Evolutionary conservation across 495 filamentous ascomycete genomes (phyloP).

Genomic region (Hypoxylon lienhwacheense): DNA sequence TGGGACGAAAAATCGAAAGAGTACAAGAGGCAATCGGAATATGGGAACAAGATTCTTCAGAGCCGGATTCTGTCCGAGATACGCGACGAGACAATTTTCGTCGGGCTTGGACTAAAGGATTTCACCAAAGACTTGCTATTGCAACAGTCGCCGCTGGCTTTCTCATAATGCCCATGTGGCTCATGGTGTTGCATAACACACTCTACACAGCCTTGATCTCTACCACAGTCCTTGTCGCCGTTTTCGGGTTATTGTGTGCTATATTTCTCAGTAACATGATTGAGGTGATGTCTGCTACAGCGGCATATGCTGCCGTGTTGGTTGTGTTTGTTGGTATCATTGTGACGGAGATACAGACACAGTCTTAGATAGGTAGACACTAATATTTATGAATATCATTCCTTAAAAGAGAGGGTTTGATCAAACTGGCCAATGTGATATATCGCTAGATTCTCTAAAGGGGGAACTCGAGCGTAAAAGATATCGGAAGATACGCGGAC

Average conservation of each 20-base stretch:
- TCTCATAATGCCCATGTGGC: slow-evolving; percentile 30
- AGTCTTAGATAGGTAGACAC: no score
- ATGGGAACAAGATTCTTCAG: no score
- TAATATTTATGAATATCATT: no score
- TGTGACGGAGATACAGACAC: no score
- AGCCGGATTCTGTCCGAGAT: background rate
- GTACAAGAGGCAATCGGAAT: background rate
- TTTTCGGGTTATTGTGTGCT: slow-evolving; percentile 18
- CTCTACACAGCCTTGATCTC: slow-evolving; percentile 14
- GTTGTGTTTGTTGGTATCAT: slow-evolving; percentile 8
- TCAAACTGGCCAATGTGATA: no score
- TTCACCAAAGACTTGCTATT: background rate
- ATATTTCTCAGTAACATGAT: slow-evolving; percentile 9
- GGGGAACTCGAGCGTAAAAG: no score
- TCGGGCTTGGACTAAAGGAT: background rate
- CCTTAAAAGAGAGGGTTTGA: no score
- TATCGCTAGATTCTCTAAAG: no score
- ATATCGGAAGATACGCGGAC: no score
- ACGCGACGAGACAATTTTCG: background rate
- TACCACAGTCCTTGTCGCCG: slow-evolving; percentile 21
- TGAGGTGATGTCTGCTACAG: slow-evolving; percentile 18
- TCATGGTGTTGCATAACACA: slow-evolving; percentile 21
- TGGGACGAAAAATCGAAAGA: background rate
- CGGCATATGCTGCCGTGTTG: slow-evolving; percentile 5
- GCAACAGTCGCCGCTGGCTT: slow-evolving; percentile 12